phyloP scores from a whole-genome alignment of 1,284 basidiomycete species.

The Somion occarium region DNA sequence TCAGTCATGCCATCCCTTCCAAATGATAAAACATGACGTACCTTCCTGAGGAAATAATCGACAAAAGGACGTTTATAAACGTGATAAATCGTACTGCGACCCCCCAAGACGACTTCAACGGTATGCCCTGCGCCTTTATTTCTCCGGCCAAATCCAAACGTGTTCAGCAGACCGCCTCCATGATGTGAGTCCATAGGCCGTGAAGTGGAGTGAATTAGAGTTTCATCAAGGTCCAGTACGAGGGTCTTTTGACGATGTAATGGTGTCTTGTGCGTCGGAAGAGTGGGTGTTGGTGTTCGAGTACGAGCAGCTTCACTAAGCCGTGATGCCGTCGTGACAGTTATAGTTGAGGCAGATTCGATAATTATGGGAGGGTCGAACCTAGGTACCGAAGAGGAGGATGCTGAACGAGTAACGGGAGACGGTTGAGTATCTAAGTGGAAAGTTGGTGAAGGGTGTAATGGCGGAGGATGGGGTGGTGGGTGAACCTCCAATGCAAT shows the following conservation, averaged over 20 bases:
- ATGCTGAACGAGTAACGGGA: neutral
- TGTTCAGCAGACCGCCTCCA: slow-evolving; percentile 58
- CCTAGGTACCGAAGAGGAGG: slow-evolving; percentile 11
- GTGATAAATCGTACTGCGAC: slow-evolving; percentile 89
- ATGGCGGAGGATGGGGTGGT: slow-evolving; percentile 18
- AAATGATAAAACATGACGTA: slow-evolving; percentile 34
- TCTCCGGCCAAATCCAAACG: slow-evolving; percentile 49
- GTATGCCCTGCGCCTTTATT: slow-evolving; percentile 80
- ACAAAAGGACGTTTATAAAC: slow-evolving; percentile 98
- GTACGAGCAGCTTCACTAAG: slow-evolving; percentile 8
- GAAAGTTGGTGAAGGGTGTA: slow-evolving; percentile 10
- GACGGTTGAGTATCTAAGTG: neutral
- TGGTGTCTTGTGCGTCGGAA: slow-evolving; percentile 52
- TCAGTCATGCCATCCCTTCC: neutral
- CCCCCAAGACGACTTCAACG: slow-evolving; percentile 94
- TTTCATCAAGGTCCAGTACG: slow-evolving; percentile 96
- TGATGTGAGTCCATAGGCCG: slow-evolving; percentile 55
- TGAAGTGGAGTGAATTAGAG: slow-evolving; percentile 95
- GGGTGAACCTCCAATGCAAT: neutral
- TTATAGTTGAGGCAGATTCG: slow-evolving; percentile 17
- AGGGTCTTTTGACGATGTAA: slow-evolving; percentile 87
- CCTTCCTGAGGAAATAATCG: slow-evolving; percentile 94
- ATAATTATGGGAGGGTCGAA: slow-evolving; percentile 22
- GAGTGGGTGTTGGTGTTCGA: slow-evolving; percentile 45
- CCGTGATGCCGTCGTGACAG: slow-evolving; percentile 12